These are phyloP conservation scores for Chytriomyces confervae DNA, from an alignment of 192 early-diverging fungal species.

Conservation along the genomic window DNA sequence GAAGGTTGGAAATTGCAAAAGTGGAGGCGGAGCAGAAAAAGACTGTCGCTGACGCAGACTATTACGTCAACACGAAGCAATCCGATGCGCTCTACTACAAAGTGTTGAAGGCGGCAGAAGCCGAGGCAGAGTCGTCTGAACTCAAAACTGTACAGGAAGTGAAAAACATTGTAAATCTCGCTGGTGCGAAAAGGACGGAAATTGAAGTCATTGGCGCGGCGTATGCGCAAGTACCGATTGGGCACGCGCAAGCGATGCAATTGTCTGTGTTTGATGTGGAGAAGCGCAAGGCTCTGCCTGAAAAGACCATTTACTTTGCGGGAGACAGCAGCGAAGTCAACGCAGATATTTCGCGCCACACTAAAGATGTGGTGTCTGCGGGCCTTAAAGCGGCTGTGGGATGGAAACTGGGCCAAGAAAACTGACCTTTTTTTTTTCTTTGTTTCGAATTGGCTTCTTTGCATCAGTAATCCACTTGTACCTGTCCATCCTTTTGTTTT, in stretches of 20 bases:
- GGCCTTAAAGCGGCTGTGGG: constrained; percentile 14
- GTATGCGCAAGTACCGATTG: constrained; percentile 40
- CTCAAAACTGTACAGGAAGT: constrained; percentile 47
- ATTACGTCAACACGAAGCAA: constrained; percentile 37
- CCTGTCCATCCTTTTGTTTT: background rate
- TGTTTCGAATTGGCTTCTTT: background rate
- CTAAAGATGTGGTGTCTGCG: background rate
- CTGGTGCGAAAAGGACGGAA: constrained; percentile 46
- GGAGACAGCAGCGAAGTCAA: constrained; percentile 18
- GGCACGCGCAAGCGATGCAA: constrained; percentile 54
- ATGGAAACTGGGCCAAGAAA: constrained; percentile 1
- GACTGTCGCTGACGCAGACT: constrained; percentile 49
- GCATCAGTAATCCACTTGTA: background rate
- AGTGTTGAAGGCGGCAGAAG: constrained; percentile 46
- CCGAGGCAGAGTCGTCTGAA: constrained; percentile 47
- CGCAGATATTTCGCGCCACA: background rate
- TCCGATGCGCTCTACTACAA: constrained; percentile 49
- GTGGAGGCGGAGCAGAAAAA: constrained; percentile 52
- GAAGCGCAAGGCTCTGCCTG: constrained; percentile 54
- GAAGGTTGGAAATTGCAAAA: constrained; percentile 43
- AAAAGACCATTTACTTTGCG: constrained; percentile 51
- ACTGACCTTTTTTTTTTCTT: background rate
- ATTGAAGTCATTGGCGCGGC: constrained; percentile 48
- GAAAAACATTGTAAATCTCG: constrained; percentile 54
- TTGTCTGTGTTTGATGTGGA: constrained; percentile 48